These are phyloP conservation scores for Penicillium palitans DNA, from an alignment of 2,329 filamentous ascomycete species.

Conservation along the genomic window DNA sequence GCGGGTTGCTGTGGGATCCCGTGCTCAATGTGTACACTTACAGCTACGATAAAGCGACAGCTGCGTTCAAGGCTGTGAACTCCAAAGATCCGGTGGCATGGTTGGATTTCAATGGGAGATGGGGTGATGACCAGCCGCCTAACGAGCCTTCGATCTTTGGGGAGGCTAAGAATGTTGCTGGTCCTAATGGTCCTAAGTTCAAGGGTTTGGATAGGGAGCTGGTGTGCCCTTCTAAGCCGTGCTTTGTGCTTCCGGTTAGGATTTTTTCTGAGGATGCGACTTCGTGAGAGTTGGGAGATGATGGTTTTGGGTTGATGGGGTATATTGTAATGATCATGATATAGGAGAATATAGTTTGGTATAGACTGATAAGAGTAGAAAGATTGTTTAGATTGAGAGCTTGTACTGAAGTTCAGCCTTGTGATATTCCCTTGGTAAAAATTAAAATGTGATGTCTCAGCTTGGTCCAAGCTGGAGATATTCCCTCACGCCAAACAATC, in stretches of 20 bases:
- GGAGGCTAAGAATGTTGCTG: conserved; percentile 57
- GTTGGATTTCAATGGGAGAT: conserved; percentile 58
- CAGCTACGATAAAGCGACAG: conserved; percentile 47
- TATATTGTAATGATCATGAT: not conserved
- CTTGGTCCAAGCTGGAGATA: no score
- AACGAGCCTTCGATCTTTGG: conserved; percentile 53
- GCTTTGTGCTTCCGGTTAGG: conserved; percentile 45
- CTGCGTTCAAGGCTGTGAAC: conserved; percentile 52
- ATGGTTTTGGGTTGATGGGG: not conserved
- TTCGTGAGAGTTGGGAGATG: not conserved
- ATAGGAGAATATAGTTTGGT: not conserved
- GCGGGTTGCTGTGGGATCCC: conserved; percentile 63
- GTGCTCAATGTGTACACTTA: conserved; percentile 57
- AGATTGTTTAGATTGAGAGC: not conserved
- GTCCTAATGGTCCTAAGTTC: conserved; percentile 62
- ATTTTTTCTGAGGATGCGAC: conserved; percentile 21
- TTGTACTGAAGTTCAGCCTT: not conserved
- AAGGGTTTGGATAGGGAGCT: conserved; percentile 58
- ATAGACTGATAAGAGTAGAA: not conserved
- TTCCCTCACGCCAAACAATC: no score
- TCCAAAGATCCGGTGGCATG: conserved; percentile 52
- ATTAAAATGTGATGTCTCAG: no score
- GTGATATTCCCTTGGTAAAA: not conserved
- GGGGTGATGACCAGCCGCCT: conserved; percentile 63
- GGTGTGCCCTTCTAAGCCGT: conserved; percentile 57